phyloP scores from a whole-genome alignment of 2,329 filamentous ascomycete genomes.

The Chaetothyriales sp. region DNA sequence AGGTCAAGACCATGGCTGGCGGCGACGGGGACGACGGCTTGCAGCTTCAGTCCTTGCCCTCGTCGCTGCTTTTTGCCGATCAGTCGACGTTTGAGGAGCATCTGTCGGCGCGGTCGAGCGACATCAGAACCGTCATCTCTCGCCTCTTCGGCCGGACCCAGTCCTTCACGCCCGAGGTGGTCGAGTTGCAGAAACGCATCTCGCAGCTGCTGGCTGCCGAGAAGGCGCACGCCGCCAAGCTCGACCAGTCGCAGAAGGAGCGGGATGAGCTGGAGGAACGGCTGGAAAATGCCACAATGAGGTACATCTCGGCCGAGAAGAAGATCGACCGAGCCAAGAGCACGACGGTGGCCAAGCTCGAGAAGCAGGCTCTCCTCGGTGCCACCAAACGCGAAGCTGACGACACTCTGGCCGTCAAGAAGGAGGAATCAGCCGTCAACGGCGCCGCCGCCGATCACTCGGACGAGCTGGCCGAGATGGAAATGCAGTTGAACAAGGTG shows the following conservation, averaged over 20 bases:
- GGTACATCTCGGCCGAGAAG: constrained; percentile 92
- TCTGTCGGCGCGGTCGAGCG: constrained; percentile 58
- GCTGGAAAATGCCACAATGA: constrained; percentile 72
- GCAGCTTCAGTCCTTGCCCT: constrained; percentile 31
- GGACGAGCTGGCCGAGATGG: constrained; percentile 51
- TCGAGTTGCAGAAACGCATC: constrained; percentile 61
- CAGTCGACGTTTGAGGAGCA: constrained; percentile 60
- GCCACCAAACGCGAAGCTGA: constrained; percentile 37
- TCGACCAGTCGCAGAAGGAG: constrained; percentile 62
- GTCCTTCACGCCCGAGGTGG: constrained; percentile 50
- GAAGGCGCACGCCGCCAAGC: constrained; percentile 63
- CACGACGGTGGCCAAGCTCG: constrained; percentile 76
- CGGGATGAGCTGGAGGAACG: constrained; percentile 77
- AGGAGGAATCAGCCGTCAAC: constrained; percentile 41
- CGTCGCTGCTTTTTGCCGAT: constrained; percentile 42
- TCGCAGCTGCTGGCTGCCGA: constrained; percentile 63
- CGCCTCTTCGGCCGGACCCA: constrained; percentile 44
- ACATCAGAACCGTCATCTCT: constrained; percentile 62
- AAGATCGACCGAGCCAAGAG: constrained; percentile 84
- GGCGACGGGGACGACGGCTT: constrained; percentile 17
- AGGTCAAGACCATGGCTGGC: constrained; percentile 25
- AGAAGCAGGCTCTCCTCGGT: constrained; percentile 71
- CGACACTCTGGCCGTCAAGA: constrained; percentile 32
- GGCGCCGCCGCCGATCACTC: constrained; percentile 38
- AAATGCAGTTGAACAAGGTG: constrained; percentile 65